These are phyloP conservation scores for Mycena filopes DNA, from an alignment of 768 basidiomycete genomes.

Conservation along the genomic window DNA sequence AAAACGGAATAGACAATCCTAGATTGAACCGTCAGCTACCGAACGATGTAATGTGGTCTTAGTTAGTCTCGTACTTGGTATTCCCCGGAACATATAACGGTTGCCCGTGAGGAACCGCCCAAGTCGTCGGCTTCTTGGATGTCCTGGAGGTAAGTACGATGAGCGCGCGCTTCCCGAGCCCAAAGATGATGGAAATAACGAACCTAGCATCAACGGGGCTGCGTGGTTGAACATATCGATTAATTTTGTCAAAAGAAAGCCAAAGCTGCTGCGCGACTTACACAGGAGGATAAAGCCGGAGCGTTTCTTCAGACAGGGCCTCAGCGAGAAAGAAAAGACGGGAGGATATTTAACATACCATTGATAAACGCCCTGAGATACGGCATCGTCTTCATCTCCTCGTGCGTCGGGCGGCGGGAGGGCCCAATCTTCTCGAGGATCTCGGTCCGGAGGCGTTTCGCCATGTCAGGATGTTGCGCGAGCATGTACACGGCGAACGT, in stretches of 20 bases:
- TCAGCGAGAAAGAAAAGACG: background rate
- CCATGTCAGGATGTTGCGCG: slow-evolving; percentile 48
- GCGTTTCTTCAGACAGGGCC: slow-evolving; percentile 10
- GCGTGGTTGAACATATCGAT: background rate
- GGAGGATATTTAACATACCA: background rate
- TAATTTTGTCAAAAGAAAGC: background rate
- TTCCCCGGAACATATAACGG: slow-evolving; percentile 43
- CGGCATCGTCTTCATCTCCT: slow-evolving; percentile 51
- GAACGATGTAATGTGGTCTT: background rate
- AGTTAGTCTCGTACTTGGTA: slow-evolving; percentile 34
- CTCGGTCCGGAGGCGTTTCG: slow-evolving; percentile 47
- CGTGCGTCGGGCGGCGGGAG: slow-evolving; percentile 45
- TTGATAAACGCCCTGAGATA: slow-evolving; percentile 53
- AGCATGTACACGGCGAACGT: slow-evolving; percentile 52
- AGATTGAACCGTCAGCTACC: background rate
- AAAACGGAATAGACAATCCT: slow-evolving; percentile 46
- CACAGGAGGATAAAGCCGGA: slow-evolving; percentile 34
- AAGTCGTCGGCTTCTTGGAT: slow-evolving; percentile 26
- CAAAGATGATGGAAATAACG: background rate
- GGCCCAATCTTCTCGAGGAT: slow-evolving; percentile 45
- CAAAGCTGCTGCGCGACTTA: background rate
- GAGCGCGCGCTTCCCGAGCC: background rate
- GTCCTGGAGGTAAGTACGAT: slow-evolving; percentile 1
- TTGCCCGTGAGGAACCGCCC: slow-evolving; percentile 27
- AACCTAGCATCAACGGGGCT: slow-evolving; percentile 23